These are phyloP conservation scores for Trichosporon sp. DNA, from an alignment of 1,284 basidiomycete genomes.

Conservation along the genomic window DNA sequence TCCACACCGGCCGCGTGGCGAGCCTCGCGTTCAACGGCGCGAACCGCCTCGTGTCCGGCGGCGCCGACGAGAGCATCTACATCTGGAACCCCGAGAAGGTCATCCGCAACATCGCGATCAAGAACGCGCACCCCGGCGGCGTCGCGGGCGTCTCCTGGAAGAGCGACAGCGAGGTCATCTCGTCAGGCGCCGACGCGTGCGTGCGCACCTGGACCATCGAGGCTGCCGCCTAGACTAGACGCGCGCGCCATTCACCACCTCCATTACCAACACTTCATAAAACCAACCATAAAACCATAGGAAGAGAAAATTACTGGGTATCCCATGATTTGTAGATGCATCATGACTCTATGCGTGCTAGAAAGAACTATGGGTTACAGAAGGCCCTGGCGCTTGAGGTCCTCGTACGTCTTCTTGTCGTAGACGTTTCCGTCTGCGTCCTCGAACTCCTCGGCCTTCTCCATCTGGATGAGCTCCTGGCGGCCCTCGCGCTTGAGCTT, in stretches of 20 bases:
- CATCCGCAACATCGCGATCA: slow-evolving; percentile 73
- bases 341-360: background rate
- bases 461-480: slow-evolving; percentile 81
- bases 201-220: slow-evolving; percentile 61
- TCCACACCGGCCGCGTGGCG: slow-evolving; percentile 78
- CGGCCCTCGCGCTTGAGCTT: slow-evolving; percentile 90
- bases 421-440: slow-evolving; percentile 91
- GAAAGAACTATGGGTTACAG: slow-evolving; percentile 26
- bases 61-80: slow-evolving; percentile 87
- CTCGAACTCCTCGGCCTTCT: slow-evolving; percentile 93
- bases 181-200: slow-evolving; percentile 78
- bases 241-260: background rate
- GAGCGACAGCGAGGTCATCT: slow-evolving; percentile 59
- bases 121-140: slow-evolving; percentile 77
- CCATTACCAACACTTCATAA: too few species aligned
- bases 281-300: background rate
- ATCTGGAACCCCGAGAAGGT: slow-evolving; percentile 78
- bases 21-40: slow-evolving; percentile 72
- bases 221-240: slow-evolving; percentile 1
- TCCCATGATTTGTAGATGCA: background rate
- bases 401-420: slow-evolving; percentile 48
- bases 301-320: background rate
- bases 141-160: slow-evolving; percentile 78
- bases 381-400: slow-evolving; percentile 48
- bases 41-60: slow-evolving; percentile 74